Conservation (phyloP, 73 alveolate genomes). For the Halteria grandinella region DNA sequence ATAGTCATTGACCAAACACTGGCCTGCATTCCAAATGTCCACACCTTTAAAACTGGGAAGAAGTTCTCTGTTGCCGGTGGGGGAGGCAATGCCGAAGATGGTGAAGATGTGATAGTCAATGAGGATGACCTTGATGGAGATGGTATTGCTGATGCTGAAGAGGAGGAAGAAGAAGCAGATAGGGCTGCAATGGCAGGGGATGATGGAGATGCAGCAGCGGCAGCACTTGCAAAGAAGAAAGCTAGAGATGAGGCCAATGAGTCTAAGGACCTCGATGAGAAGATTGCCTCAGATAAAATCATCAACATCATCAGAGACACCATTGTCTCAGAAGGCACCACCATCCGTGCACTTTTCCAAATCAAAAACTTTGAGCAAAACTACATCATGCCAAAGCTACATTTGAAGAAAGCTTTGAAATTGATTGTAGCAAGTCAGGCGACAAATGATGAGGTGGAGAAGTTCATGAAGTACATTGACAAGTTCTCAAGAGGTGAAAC, state of each 20-base stretch:
- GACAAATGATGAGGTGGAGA: conserved; percentile 40
- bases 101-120: conserved; percentile 27
- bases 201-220: too few species aligned
- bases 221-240: too few species aligned
- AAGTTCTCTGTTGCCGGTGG: not conserved
- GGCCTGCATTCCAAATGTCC: conserved; percentile 37
- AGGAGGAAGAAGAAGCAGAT: too few species aligned
- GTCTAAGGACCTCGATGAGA: conserved; percentile 36
- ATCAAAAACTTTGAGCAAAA: conserved; percentile 31
- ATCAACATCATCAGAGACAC: conserved; percentile 49
- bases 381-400: conserved; percentile 19
- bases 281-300: conserved; percentile 51
- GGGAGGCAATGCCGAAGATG: conserved; percentile 32
- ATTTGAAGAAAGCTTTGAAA: conserved; percentile 21
- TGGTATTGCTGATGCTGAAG: too few species aligned
- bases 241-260: too few species aligned
- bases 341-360: conserved; percentile 43
- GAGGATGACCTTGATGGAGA: conserved; percentile 23
- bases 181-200: too few species aligned
- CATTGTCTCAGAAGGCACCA: conserved; percentile 32
- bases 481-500: conserved; percentile 23
- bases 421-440: conserved; percentile 32
- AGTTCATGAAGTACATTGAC: conserved; percentile 23
- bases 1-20: conserved; percentile 22
- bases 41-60: not conserved